Conservation (phyloP, 176 grass and related monocot genomes). For the Chrysopogon serrulatus region DNA sequence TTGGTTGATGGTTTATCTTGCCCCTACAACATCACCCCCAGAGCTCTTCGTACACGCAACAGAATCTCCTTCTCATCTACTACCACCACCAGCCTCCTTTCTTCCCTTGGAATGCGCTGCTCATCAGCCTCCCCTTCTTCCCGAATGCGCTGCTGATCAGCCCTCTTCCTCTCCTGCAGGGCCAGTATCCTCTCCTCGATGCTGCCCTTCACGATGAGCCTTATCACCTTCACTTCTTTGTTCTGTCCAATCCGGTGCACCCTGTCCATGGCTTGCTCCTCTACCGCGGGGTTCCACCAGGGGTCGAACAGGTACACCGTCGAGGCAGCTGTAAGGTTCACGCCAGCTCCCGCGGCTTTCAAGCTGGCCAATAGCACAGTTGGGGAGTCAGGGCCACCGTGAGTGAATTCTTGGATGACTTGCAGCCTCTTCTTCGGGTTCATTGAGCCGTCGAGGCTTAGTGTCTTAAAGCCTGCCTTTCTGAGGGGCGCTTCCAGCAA, state of each 20-base stretch:
- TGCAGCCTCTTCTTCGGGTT: slow-evolving; percentile 52
- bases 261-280: slow-evolving; percentile 96
- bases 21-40: slow-evolving; percentile 70
- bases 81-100: no score
- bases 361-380: slow-evolving; percentile 78
- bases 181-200: slow-evolving; percentile 84
- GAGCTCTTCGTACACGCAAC: slow-evolving; percentile 79
- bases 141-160: slow-evolving; percentile 61
- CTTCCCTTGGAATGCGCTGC: no score
- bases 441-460: slow-evolving; percentile 81
- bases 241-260: slow-evolving; percentile 90
- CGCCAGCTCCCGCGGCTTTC: slow-evolving; percentile 65
- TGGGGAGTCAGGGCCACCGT: slow-evolving; percentile 39
- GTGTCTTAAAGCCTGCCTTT: slow-evolving; percentile 56
- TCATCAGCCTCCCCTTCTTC: slow-evolving; percentile 38
- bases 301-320: slow-evolving; percentile 89
- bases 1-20: neutral
- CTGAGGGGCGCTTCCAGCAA: slow-evolving; percentile 74
- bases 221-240: slow-evolving; percentile 68
- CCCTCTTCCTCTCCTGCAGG: slow-evolving; percentile 78
- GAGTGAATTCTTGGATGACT: slow-evolving; percentile 57
- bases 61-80: slow-evolving; percentile 59
- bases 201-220: slow-evolving; percentile 68
- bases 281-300: slow-evolving; percentile 92
- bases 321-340: slow-evolving; percentile 83